A percentile compares a stretch with the other conserved stretches of the same genome.
phyloP scores from a whole-genome alignment of 108 stramenopile species.

The Parmales sp. region DNA sequence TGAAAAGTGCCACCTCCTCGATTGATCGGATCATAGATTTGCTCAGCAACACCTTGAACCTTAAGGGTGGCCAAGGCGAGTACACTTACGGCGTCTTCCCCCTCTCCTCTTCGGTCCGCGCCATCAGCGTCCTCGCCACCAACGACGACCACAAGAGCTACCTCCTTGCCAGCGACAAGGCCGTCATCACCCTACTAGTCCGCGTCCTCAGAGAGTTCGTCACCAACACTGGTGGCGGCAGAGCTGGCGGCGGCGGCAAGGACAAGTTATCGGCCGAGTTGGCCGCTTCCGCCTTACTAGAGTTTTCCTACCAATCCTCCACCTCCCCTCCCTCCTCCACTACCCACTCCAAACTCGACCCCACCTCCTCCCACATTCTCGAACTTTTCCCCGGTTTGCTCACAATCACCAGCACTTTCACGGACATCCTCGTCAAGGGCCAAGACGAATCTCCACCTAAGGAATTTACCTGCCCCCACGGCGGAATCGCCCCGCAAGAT shows the following conservation, averaged over 20 bases:
- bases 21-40: slow-evolving; percentile 1
- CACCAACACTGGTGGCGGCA: background rate
- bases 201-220: background rate
- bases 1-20: background rate
- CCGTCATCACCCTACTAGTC: background rate
- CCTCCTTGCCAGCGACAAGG: background rate
- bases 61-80: background rate
- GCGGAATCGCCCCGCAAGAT: no score
- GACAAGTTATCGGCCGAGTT: background rate
- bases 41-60: background rate
- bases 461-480: no score
- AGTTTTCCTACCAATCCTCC: slow-evolving; percentile 3
- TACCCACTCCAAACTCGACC: no score
- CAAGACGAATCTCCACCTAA: no score
- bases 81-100: slow-evolving; percentile 2
- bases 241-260: background rate
- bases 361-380: no score
- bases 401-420: no score
- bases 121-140: background rate
- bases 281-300: background rate
- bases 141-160: background rate
- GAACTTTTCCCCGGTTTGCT: no score
- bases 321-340: no score
- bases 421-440: no score
- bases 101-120: background rate